Conservation (phyloP, 345 rosid species). For the Ceriops tagal region DNA sequence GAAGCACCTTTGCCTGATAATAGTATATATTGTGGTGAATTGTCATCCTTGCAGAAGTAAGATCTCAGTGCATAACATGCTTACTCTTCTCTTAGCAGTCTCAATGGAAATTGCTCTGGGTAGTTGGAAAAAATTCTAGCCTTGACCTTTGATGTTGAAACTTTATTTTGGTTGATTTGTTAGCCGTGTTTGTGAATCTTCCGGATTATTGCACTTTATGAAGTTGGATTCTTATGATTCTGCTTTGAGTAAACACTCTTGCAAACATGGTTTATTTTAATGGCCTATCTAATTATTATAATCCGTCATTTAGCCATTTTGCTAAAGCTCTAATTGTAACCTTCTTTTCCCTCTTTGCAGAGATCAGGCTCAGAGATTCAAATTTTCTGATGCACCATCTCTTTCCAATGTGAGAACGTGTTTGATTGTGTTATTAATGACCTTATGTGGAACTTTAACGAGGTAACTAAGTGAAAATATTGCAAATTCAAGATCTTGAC, state of each 20-base stretch:
- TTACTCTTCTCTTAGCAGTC: not conserved
- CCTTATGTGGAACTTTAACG: constrained; percentile 31
- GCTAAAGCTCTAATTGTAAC: not conserved
- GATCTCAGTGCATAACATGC: constrained; percentile 19
- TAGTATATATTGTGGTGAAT: constrained; percentile 74
- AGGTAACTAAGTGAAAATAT: constrained; percentile 18
- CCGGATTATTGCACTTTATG: not conserved
- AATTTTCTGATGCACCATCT: constrained; percentile 50
- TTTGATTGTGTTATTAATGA: constrained; percentile 24
- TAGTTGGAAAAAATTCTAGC: not conserved
- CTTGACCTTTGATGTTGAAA: not conserved
- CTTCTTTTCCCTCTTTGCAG: constrained; percentile 36
- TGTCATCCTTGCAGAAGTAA: constrained; percentile 79
- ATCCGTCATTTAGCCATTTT: not conserved
- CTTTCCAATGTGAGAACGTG: constrained; percentile 22
- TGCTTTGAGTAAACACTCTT: too few relatives aligned
- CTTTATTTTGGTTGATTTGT: not conserved
- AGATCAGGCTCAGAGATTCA: constrained; percentile 66
- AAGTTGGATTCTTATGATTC: too few relatives aligned
- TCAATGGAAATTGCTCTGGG: too few relatives aligned
- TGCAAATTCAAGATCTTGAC: not conserved
- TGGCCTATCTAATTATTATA: not conserved
- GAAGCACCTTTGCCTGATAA: constrained; percentile 59
- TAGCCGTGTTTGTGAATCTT: not conserved
- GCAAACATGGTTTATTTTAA: too few relatives aligned